Conservation (phyloP, 73 alveolate genomes). For the Paramecium sonneborni region DNA sequence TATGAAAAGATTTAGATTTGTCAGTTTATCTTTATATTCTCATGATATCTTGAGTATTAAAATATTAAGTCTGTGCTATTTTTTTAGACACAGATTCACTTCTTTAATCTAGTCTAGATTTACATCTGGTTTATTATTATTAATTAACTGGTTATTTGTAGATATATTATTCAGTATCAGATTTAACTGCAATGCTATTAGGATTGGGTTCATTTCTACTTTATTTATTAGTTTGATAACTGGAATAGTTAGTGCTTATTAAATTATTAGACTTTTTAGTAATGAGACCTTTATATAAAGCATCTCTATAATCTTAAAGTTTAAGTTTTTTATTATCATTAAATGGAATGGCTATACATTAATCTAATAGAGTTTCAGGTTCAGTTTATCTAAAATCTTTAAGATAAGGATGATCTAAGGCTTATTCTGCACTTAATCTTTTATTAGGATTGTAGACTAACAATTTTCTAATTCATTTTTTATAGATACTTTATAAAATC, state of each 20-base stretch:
- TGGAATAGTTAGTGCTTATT: not conserved
- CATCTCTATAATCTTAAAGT: constrained; percentile 42
- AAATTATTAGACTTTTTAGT: not conserved
- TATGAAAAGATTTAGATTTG: constrained; percentile 45
- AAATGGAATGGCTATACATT: constrained; percentile 8
- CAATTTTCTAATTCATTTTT: not conserved
- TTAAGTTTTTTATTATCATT: constrained; percentile 49
- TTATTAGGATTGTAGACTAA: constrained; percentile 46
- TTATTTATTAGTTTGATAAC: not conserved
- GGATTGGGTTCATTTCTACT: constrained; percentile 31
- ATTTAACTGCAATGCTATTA: not conserved
- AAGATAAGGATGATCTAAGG: constrained; percentile 37
- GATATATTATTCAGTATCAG: constrained; percentile 4
- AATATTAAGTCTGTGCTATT: not conserved
- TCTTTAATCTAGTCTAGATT: constrained; percentile 4
- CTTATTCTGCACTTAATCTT: constrained; percentile 47
- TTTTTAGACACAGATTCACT: constrained; percentile 47
- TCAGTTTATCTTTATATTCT: not conserved
- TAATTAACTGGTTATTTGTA: not conserved
- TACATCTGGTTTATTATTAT: not conserved
- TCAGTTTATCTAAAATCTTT: constrained; percentile 1
- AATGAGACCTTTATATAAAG: constrained; percentile 1
- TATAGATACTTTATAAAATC: constrained; percentile 11
- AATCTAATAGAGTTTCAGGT: not conserved
- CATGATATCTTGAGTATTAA: not conserved